phyloP scores from a whole-genome alignment of 805 yeast species.

The Peterozyma xylosa region DNA sequence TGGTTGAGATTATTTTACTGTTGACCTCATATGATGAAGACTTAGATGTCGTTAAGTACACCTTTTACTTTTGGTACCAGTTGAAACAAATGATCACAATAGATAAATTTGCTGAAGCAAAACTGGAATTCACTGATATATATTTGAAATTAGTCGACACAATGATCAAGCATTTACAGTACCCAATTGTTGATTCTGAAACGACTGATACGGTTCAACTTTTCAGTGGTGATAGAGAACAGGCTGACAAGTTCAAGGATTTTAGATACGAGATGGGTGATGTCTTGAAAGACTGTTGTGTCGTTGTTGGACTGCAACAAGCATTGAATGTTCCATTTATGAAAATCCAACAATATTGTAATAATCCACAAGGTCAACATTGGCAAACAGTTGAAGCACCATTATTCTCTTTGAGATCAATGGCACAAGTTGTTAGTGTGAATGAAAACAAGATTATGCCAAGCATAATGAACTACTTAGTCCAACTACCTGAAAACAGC shows the following conservation, averaged over 20 bases:
- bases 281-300: conserved; percentile 92
- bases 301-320: conserved; percentile 69
- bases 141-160: conserved; percentile 52
- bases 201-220: conserved; percentile 29
- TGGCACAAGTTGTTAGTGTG: conserved; percentile 84
- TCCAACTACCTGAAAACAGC: conserved; percentile 74
- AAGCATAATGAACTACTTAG: conserved; percentile 59
- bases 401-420: conserved; percentile 79
- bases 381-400: conserved; percentile 94
- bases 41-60: conserved; percentile 80
- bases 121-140: conserved; percentile 40
- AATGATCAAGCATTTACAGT: conserved; percentile 62
- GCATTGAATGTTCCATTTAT: conserved; percentile 68
- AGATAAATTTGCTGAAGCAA: conserved; percentile 48
- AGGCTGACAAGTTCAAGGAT: conserved; percentile 87
- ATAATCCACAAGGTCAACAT: conserved; percentile 21
- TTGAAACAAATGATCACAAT: conserved; percentile 65
- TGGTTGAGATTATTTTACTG: conserved; percentile 66
- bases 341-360: conserved; percentile 37
- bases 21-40: conserved; percentile 73
- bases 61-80: conserved; percentile 88
- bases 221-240: conserved; percentile 66
- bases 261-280: conserved; percentile 97
- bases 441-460: conserved; percentile 65
- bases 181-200: conserved; percentile 43